Evolutionary conservation across 2,329 filamentous ascomycete genomes (phyloP), one percentile per base, ranked within the genome.

Genomic region (Colletotrichum sublineola): DNA sequence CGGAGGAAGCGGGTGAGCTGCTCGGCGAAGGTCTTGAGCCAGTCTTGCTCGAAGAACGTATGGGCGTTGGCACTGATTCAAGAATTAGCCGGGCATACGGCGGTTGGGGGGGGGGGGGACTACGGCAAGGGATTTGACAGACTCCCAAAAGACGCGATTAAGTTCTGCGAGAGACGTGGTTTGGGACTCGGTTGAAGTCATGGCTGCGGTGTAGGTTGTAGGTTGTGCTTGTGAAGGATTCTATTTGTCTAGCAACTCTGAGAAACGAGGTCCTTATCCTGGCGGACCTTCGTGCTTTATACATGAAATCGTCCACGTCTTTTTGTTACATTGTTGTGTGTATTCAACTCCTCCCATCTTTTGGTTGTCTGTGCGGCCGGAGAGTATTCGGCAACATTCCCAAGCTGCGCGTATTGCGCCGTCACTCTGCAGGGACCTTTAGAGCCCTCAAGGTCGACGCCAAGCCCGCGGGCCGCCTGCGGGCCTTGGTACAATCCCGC

Each of bases 81-180:
- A 33, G 20, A 33, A 7, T 52, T 5, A 24, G 29, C 18, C 20
- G 36, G 24, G 2, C 3, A 2, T 4, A 18, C 5, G 50, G 33
- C 1, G 68, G 8, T 14, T n/a, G 6, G 15, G 7, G 14, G 24
- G 14, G 6, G 15, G 7, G 14, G 24, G 14, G 46, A 1, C 2
- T 2, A 12, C 6, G 12, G 14, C 14, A n/a, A 9, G 40, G 24
- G 31, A 29, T 15, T 20, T 29, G 15, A 55, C 71, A 15, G 46
- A 74, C 74, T 75, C 63, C 71, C 68, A 75, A 31, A 75, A 73
- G 53, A 56, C 46, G 29, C 67, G 61, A 56, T 75, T 75, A 44
- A 66, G 40, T 20, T 75, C 63, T n/a, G 65, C 58, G 14, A 75
- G 71, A 42, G 67, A 68, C 5, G 48, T 38, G 29, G 53, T 58